phyloP scores from a whole-genome alignment of 2,329 filamentous ascomycete species.

The Acephala macrosclerotiorum region DNA sequence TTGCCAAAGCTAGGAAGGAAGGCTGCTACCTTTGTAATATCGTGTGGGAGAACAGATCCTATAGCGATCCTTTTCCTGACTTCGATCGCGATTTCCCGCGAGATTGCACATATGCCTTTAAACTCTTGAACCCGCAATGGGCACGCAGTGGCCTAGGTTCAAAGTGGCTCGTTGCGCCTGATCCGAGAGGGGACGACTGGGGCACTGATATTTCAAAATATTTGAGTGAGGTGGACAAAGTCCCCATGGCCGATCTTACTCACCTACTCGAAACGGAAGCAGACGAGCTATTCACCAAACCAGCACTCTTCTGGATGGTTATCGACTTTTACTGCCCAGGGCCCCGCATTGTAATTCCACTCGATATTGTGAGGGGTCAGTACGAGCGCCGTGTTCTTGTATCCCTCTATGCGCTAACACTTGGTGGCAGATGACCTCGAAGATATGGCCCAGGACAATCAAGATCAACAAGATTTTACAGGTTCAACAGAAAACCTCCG shows the following conservation, averaged over 20 bases:
- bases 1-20: neutral
- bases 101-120: neutral
- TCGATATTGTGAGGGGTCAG: neutral
- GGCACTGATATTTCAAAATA: neutral
- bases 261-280: neutral
- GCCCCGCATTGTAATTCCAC: neutral
- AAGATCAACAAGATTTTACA: neutral
- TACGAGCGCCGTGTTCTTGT: too few relatives aligned
- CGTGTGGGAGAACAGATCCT: neutral
- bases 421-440: too few relatives aligned
- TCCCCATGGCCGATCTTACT: neutral
- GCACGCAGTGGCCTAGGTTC: neutral
- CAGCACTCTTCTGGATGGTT: neutral
- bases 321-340: neutral
- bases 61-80: neutral
- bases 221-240: neutral
- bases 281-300: neutral
- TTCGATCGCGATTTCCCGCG: neutral
- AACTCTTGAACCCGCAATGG: neutral
- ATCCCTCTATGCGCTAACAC: too few relatives aligned
- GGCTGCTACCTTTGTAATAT: neutral
- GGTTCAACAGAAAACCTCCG: neutral
- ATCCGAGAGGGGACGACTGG: neutral
- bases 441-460: neutral
- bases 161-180: neutral